Evolutionary conservation across 805 yeast species (phyloP).

Genomic region (Saccharomycopsis sp.): DNA sequence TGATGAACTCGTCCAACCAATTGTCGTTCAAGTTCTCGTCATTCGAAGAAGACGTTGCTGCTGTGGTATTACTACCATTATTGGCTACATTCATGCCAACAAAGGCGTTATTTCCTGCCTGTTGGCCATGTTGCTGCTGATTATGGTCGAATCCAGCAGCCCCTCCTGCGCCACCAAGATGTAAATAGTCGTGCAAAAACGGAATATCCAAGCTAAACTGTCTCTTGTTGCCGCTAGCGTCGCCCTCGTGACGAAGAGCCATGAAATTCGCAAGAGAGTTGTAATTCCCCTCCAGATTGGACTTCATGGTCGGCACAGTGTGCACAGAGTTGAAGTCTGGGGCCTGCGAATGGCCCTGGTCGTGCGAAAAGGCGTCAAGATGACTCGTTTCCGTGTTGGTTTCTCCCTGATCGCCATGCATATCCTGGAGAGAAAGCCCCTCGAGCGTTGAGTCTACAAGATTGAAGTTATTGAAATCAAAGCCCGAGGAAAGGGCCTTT

Average conservation of each 20-base stretch:
- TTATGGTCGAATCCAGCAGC: conserved; percentile 33
- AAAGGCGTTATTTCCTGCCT: conserved; percentile 19
- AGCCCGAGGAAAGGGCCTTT: conserved; percentile 30
- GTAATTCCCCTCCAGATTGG: background rate
- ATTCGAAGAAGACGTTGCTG: conserved; percentile 21
- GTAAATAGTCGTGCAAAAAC: conserved; percentile 33
- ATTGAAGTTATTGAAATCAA: conserved; percentile 31
- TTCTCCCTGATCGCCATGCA: conserved; percentile 22
- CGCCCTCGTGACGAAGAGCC: conserved; percentile 20
- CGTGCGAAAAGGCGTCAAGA: conserved; percentile 1
- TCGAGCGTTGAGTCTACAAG: too few relatives aligned
- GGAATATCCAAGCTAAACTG: conserved; percentile 32
- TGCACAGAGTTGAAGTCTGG: background rate
- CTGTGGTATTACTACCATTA: conserved; percentile 2
- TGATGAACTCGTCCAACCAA: conserved; percentile 68
- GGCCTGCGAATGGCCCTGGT: background rate
- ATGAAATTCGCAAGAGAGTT: background rate
- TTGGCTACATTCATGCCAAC: background rate
- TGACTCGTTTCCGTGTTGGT: conserved; percentile 29
- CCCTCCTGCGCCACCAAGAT: conserved; percentile 35
- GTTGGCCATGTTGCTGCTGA: conserved; percentile 4
- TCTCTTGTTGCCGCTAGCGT: conserved; percentile 26
- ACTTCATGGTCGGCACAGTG: background rate
- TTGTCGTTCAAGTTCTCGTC: conserved; percentile 32
- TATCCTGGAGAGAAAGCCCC: conserved; percentile 20